phyloP scores from a whole-genome alignment of 345 rosid species.

The Citrus cavaleriei region DNA sequence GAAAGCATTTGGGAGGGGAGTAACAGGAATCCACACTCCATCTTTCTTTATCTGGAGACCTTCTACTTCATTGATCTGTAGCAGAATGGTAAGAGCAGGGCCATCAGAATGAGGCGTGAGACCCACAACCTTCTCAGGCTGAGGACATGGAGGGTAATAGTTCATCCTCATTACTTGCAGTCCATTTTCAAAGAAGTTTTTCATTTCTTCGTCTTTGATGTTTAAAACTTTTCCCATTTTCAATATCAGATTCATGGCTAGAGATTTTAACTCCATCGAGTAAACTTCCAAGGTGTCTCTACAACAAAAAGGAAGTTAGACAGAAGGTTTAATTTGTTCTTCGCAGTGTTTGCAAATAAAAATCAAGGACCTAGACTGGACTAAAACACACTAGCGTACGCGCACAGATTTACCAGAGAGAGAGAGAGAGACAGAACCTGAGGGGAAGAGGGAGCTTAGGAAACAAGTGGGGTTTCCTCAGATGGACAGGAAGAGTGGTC shows the following conservation, averaged over 20 bases:
- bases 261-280: slow-evolving; percentile 9
- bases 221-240: slow-evolving; percentile 19
- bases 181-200: slow-evolving; percentile 8
- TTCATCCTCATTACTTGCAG: slow-evolving; percentile 25
- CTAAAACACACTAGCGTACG: no score
- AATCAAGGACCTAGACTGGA: no score
- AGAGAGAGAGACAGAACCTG: neutral
- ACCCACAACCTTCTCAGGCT: slow-evolving; percentile 34
- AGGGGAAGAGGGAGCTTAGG: neutral
- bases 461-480: no score
- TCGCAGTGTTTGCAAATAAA: no score
- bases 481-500: neutral
- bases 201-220: slow-evolving; percentile 17
- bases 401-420: no score
- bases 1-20: slow-evolving; percentile 28
- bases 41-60: slow-evolving; percentile 31
- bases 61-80: slow-evolving; percentile 31
- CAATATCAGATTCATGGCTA: slow-evolving; percentile 2
- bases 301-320: neutral
- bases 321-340: no score
- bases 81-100: slow-evolving; percentile 20
- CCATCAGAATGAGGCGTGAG: slow-evolving; percentile 31
- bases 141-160: slow-evolving; percentile 35
- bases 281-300: neutral
- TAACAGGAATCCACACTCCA: slow-evolving; percentile 31